Evolutionary conservation across 371 early-diverging fungal species (phyloP), one percentile per base, ranked within the genome.

Genomic region (Fennellomyces sp.): DNA sequence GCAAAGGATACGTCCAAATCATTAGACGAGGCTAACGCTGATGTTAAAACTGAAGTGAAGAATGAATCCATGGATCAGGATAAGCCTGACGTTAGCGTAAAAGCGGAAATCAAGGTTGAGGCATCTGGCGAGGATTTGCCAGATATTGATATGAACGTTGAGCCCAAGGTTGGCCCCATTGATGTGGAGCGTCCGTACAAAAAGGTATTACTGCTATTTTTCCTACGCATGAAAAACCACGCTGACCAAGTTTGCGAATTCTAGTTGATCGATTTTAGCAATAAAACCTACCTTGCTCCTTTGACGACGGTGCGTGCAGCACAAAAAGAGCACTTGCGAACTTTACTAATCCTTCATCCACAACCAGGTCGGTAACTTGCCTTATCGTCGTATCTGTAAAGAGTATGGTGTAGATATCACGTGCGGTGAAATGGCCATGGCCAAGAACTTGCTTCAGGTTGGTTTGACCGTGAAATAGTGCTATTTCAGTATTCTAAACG

Each of bases 371-470:
- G 97, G 97, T 21, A 97, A 98, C 72, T 78, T 98, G 35, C 98
- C 99, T 30, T 98, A 97, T 84, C 84, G 99, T 10, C 87, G 97
- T 23, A 75, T 97, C 31, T 95, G 96, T 75, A 97, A 97, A 69
- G 87, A 78, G 12, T 94, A 86, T 64, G 99, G 99, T 30, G 97
- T 92, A 1, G 98, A 97, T 69, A 91, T 98, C 45, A 98, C 99
- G 2, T 96, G 97, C 68, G 94, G 94, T 60, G 98, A 97, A 75
- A 98, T 98, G 98, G 94, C 95, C 1, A 75, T 96, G 73, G 85
- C 89, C 10, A 58, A 68, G 33, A 90, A 92, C 61, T 68, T 94
- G 15, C 64, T 94, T 11, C 81, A 80, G 52, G 70, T 69, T 52
- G 2, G 51, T 28, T 4, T 7, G 17, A 17, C 5, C 5, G 23